phyloP scores from a whole-genome alignment of 1,284 basidiomycete species.

The Tilletia horrida region DNA sequence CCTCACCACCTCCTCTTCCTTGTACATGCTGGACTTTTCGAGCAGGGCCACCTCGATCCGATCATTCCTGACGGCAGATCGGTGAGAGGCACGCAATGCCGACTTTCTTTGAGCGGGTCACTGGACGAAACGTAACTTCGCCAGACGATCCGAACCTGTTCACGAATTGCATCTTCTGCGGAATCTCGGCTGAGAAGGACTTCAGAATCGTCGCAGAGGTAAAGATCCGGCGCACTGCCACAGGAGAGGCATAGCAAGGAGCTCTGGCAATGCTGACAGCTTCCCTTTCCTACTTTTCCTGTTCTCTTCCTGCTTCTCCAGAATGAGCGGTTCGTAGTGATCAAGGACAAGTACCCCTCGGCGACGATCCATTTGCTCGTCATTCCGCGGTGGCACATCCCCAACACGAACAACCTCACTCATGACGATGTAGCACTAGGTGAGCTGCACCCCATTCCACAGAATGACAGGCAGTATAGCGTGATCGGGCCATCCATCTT shows the following conservation, averaged over 20 bases:
- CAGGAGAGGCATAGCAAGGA: slow-evolving; percentile 21
- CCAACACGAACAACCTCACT: slow-evolving; percentile 22
- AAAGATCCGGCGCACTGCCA: slow-evolving; percentile 1
- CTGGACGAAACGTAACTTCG: slow-evolving; percentile 11
- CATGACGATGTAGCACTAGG: slow-evolving; percentile 22
- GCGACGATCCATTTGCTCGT: slow-evolving; percentile 66
- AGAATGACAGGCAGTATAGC: background rate
- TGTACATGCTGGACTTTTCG: too few relatives aligned
- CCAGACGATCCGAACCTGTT: background rate
- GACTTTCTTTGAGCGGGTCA: slow-evolving; percentile 4
- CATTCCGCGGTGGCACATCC: slow-evolving; percentile 64
- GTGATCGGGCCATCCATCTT: background rate
- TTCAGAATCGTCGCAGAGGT: slow-evolving; percentile 68
- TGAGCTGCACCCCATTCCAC: slow-evolving; percentile 2
- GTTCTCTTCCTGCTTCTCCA: slow-evolving; percentile 40
- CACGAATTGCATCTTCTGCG: slow-evolving; percentile 63
- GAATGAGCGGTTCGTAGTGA: slow-evolving; percentile 65
- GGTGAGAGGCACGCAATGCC: background rate
- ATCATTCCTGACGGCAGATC: too few relatives aligned
- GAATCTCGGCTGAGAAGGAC: slow-evolving; percentile 59
- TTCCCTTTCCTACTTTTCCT: slow-evolving; percentile 12
- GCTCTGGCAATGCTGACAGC: too few relatives aligned
- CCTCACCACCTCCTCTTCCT: too few relatives aligned
- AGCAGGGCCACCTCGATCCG: too few relatives aligned
- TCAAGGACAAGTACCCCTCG: slow-evolving; percentile 66